Evolutionary conservation across 352 stramenopile species (phyloP), one percentile per base, ranked within the genome.

Genomic region (Halophytophthora batemanensis): DNA sequence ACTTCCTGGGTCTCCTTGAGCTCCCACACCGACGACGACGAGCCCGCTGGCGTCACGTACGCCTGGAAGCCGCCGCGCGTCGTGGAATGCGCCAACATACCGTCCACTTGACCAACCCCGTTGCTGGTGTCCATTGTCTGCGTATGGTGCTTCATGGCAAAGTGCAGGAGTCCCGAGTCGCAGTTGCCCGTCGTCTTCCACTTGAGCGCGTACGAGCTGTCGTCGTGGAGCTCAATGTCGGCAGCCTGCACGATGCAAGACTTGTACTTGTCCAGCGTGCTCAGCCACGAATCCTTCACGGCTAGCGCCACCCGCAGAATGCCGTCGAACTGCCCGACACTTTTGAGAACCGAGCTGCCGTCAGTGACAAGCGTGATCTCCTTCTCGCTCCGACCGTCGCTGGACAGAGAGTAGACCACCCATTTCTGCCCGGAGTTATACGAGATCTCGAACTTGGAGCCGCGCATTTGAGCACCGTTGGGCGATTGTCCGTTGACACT

Each of bases 121-220:
- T 17, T 64, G 22, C 45, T 59, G 2, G 48, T 58, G 40, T 86
- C 70, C 11, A 88, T 61, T 0, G 62, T 75, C 11, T 84, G 59
- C 6, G 42, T 28, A 2, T 86, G 77, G 56, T 88, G 77, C 45
- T 61, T 56, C 57, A 85, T 71, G 2, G 66, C 77, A 42, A 70
- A 88, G 48, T 88, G 77, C 19, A 88, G 50, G 15, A 88, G 53
- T 18, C 77, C 77, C 23, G 46, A 62, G 12, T 61, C 58, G 42
- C 77, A 88, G 28, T 82, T 54, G 5, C 77, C 77, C 25, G 31
- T 51, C n/a, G 73, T 86, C 49, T 85, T 74, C 69, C 69, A 86
- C 29, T 73, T 72, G 59, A 86, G 74, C 21, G 56, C 46, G 38
- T 87, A 84, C 14, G 61, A 56, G 37, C 66, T 71, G 25, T 82